Conservation (phyloP, 2,329 filamentous ascomycete genomes). For the Bipolaris bicolor region DNA sequence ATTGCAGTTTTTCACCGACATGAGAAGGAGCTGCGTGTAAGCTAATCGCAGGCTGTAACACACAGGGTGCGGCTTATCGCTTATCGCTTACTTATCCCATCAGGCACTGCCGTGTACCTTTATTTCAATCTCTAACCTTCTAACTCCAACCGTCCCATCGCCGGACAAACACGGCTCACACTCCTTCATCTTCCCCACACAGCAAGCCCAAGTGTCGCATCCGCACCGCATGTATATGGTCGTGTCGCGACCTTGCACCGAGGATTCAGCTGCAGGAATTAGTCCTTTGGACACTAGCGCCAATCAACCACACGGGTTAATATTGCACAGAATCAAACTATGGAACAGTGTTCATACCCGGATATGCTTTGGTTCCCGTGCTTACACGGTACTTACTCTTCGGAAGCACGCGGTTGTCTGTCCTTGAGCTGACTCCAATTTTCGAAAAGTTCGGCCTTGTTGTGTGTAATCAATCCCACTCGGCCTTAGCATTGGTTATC, state of each 20-base stretch:
- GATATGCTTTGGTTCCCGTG: neutral
- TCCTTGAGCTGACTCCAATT: neutral
- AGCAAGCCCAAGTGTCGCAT: neutral
- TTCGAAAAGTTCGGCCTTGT: neutral
- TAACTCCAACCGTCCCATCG: neutral
- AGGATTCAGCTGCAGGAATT: neutral
- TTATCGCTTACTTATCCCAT: conserved; percentile 1
- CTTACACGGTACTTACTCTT: neutral
- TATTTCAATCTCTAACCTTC: conserved; percentile 1
- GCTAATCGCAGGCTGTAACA: neutral
- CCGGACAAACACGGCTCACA: neutral
- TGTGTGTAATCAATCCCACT: neutral
- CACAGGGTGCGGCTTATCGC: neutral
- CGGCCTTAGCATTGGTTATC: conserved; percentile 2
- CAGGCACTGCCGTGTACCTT: neutral
- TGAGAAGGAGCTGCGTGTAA: neutral
- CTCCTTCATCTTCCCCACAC: neutral
- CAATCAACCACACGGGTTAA: neutral
- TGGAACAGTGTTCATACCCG: neutral
- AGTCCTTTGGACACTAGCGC: neutral
- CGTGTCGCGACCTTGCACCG: neutral
- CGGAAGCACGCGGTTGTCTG: neutral
- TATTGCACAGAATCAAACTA: neutral
- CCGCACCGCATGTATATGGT: neutral
- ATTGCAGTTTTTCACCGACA: neutral